Evolutionary conservation across 306 rosid genomes (phyloP), one percentile per base, ranked within the genome.

Genomic region (Cucurbita pepo): DNA sequence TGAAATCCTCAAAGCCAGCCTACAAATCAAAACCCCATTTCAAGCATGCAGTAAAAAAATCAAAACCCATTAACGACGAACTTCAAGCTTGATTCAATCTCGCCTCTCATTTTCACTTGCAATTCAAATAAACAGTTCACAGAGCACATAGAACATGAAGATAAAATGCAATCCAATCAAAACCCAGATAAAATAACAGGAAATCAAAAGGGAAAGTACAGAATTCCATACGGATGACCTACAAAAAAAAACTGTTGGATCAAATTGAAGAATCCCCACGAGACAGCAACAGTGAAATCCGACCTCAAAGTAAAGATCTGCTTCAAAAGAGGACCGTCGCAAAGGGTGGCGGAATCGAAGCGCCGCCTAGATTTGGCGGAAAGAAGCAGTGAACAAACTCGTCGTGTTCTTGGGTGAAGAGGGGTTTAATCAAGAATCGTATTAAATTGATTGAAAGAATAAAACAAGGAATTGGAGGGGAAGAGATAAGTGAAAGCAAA

Each of bases 311-410:
- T 37, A 80, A 79, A 55, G 84, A 83, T 77, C 82, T 65, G 76
- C 43, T 19, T 66, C 1, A 11, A 77, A 66, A 56, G 55, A 50
- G 34, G 72, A 21, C 48, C 36, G 51, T 74, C 36, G 70, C n/a
- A 21, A 47, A 56, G 22, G 34, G 25, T 18, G 70, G 70, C 25
- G 67, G 61, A 60, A 64, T 53, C 51, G 77, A 41, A 77, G 79
- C 19, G 18, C 75, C 19, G 18, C 75, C 78, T 80, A 70, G 87
- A 85, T 85, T 87, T 82, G 87, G 79, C 48, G 77, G 86, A 83
- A 61, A 77, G 45, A 74, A 43, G 77, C 47, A 81, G 38, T 40
- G 79, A 84, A 73, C 36, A 56, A 50, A 64, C 61, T 14, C 63
- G 81, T 63, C 56, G 69, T 74, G 70, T 52, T 77, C 59, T 69